Percentiles rank a stretch among this genome's conserved stretches.
phyloP scores from a whole-genome alignment of 495 filamentous ascomycete genomes.

The Xylaria bambusicola region DNA sequence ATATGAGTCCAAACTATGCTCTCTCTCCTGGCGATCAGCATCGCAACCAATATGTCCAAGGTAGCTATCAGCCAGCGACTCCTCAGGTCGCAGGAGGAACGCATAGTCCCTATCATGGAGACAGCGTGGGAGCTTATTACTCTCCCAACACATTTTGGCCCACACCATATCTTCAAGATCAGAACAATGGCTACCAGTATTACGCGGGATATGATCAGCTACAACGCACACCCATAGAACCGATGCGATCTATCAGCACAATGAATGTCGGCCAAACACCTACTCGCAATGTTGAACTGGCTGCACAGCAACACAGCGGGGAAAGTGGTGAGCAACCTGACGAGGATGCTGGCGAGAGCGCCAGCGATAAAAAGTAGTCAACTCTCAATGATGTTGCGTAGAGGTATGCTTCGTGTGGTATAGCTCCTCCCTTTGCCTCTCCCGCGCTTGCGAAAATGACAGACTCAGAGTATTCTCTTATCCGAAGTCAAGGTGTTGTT shows the following conservation, averaged over 20 bases:
- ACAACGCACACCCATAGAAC: slow-evolving; percentile 7
- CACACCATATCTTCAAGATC: slow-evolving; percentile 18
- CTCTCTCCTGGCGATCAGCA: slow-evolving; percentile 14
- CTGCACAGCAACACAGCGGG: slow-evolving; percentile 12
- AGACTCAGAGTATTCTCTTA: slow-evolving; percentile 1
- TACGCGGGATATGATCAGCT: slow-evolving; percentile 15
- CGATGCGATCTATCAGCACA: not conserved
- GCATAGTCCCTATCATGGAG: slow-evolving; percentile 11
- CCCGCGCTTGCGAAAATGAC: slow-evolving; percentile 4
- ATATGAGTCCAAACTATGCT: slow-evolving; percentile 18
- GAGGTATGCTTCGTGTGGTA: not conserved
- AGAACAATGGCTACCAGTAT: slow-evolving; percentile 14
- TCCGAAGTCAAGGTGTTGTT: slow-evolving; percentile 3
- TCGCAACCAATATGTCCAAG: not conserved
- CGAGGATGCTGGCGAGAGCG: slow-evolving; percentile 3
- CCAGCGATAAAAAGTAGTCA: slow-evolving; percentile 8
- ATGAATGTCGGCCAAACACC: slow-evolving; percentile 11
- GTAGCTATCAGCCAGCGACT: slow-evolving; percentile 17
- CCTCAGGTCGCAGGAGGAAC: slow-evolving; percentile 10
- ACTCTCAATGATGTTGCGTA: not conserved
- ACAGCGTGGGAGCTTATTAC: slow-evolving; percentile 1
- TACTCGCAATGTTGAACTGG: slow-evolving; percentile 4
- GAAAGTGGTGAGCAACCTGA: slow-evolving; percentile 8
- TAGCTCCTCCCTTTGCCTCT: slow-evolving; percentile 2
- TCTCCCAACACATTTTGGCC: slow-evolving; percentile 13